Evolutionary conservation across 2,329 filamentous ascomycete species (phyloP).

Genomic region (Pseudogymnoascus sp.): DNA sequence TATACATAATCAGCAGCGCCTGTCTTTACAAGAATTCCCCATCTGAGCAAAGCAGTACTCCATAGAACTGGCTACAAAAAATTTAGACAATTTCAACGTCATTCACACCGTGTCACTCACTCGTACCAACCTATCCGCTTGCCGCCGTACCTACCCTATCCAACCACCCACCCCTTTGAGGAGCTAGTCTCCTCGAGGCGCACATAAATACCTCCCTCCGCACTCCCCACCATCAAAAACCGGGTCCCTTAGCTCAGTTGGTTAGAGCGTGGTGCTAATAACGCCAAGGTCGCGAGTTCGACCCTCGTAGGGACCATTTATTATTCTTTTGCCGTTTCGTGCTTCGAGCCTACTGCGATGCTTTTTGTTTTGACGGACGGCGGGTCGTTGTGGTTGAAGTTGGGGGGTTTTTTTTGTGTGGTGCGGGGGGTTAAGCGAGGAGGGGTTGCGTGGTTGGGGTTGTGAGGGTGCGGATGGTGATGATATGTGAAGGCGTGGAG

Average conservation of each 20-base stretch:
- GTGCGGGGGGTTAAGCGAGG: not conserved
- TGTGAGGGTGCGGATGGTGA: not conserved
- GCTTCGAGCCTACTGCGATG: not conserved
- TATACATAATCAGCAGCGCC: not conserved
- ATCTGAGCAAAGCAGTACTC: not conserved
- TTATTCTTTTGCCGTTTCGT: not conserved
- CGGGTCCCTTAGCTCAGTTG: not conserved
- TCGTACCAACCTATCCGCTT: not conserved
- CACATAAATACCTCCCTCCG: not conserved
- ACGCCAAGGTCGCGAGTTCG: slow-evolving; percentile 1
- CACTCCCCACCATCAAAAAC: not conserved
- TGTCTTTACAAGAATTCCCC: not conserved
- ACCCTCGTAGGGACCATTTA: not conserved
- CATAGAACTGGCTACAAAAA: not conserved
- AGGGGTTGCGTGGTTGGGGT: not conserved
- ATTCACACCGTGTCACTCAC: not conserved
- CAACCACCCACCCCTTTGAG: too few relatives aligned
- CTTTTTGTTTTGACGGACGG: not conserved
- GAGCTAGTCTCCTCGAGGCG: not conserved
- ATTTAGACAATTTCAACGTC: not conserved
- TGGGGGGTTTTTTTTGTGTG: not conserved
- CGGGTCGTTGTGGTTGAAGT: not conserved
- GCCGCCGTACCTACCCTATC: not conserved
- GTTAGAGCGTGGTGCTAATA: slow-evolving; percentile 2
- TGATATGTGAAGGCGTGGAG: not conserved